Evolutionary conservation across 2,329 filamentous ascomycete species (phyloP).

Genomic region (Neonectria coccinea): DNA sequence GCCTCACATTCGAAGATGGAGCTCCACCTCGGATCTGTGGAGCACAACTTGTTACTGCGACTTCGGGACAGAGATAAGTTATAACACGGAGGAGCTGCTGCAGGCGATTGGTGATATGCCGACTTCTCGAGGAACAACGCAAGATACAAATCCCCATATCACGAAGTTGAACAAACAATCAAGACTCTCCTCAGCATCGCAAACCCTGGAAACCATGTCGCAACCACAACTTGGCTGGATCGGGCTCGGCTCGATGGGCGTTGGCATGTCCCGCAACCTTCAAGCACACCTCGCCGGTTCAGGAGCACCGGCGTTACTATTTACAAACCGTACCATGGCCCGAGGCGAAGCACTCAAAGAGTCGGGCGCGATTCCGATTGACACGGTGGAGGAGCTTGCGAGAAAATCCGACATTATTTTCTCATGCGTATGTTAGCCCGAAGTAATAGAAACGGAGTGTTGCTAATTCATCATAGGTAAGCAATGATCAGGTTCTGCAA

Average conservation of each 20-base stretch:
- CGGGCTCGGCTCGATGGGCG: slow-evolving; percentile 59
- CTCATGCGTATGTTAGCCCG: slow-evolving; percentile 49
- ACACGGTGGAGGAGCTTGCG: slow-evolving; percentile 51
- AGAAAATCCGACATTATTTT: slow-evolving; percentile 54
- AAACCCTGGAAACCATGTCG: slow-evolving; percentile 5
- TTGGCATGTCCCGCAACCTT: slow-evolving; percentile 57
- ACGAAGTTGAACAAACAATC: background rate
- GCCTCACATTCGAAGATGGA: background rate
- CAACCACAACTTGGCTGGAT: slow-evolving; percentile 23
- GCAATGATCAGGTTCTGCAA: slow-evolving; percentile 12
- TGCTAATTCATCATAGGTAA: slow-evolving; percentile 8
- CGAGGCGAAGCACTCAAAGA: slow-evolving; percentile 51
- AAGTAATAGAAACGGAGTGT: background rate
- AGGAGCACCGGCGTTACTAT: slow-evolving; percentile 49
- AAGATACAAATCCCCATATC: background rate
- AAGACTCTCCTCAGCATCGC: background rate
- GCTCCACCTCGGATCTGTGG: slow-evolving; percentile 1
- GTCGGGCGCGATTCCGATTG: slow-evolving; percentile 49
- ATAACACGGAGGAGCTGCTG: slow-evolving; percentile 6
- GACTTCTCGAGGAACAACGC: background rate
- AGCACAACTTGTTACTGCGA: background rate
- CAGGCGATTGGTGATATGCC: background rate
- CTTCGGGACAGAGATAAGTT: background rate
- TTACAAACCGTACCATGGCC: slow-evolving; percentile 54
- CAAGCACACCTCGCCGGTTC: slow-evolving; percentile 53